Evolutionary conservation across 139 green algal species (phyloP), one percentile per base, ranked within the genome.

Genomic region (Spirogloea muscicola): DNA sequence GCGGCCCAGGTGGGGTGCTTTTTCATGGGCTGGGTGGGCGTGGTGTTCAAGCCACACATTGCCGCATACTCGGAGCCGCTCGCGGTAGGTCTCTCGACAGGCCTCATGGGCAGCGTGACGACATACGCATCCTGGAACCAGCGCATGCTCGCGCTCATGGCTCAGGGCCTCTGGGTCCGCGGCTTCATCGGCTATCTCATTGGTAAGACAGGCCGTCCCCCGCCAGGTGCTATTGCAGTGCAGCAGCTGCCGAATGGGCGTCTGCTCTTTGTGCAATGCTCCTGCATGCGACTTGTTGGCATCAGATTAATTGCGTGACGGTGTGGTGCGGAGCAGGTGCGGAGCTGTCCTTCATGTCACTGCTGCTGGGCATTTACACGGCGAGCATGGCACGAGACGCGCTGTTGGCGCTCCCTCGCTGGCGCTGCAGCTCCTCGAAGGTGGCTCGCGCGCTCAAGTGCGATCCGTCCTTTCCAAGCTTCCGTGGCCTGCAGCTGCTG

Each of bases 121-220:
- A 80, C 64, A 0, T 80, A 58, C 42, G 72, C 72, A n/a, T 69
- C 48, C 25, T 77, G 34, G 62, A 77, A 77, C 21, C 72, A 80
- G 40, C 62, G 62, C 21, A 80, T 80, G 72, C 31, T 52, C 18
- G 62, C 62, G n/a, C 64, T 80, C 18, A 21, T 77, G n/a, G 49
- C 40, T 5, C 10, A 6, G 21, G 60, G 72, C 46, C 48, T 76
- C 36, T 80, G 72, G 72, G 62, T 77, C 37, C 48, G 62, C 33
- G 72, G 48, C 1, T 42, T 80, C 40, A 18, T 42, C 31, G 72
- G 72, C 37, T 77, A 69, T 58, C 29, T 80, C 18, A n/a, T 80
- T 49, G 72, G 72, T 73, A n/a, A 72, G 42, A 10, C 33, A 27
- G 27, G 49, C 49, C 27, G 27, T 59, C 49, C 49, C 49, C 49